phyloP scores from a whole-genome alignment of 1,284 basidiomycete species.

The Dichomitus squalens region DNA sequence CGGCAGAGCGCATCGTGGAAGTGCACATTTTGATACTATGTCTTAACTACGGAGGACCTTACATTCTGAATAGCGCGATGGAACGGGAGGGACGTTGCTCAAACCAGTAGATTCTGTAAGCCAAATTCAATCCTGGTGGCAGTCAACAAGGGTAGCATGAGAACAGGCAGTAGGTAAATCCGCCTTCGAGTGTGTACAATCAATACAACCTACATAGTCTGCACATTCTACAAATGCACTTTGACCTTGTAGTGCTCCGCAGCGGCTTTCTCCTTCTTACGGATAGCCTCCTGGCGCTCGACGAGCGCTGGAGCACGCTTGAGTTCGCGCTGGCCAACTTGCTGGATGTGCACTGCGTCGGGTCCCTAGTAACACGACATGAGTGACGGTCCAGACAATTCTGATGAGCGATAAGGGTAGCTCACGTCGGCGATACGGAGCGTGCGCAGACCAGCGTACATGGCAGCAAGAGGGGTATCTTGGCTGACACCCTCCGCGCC shows the following conservation, averaged over 20 bases:
- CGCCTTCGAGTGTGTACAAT: too few relatives aligned
- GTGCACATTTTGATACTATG: too few relatives aligned
- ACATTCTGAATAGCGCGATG: too few relatives aligned
- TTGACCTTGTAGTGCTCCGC: constrained; percentile 63
- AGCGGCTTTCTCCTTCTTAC: constrained; percentile 60
- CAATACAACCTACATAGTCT: too few relatives aligned
- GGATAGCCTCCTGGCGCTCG: constrained; percentile 53
- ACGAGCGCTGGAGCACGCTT: constrained; percentile 64
- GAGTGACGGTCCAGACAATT: not conserved
- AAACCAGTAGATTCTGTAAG: too few relatives aligned
- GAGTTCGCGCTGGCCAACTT: constrained; percentile 87
- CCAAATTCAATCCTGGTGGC: too few relatives aligned
- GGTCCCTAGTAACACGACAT: constrained; percentile 63
- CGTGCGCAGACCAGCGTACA: constrained; percentile 84
- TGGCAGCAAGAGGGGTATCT: constrained; percentile 81
- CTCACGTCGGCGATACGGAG: constrained; percentile 88
- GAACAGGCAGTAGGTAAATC: too few relatives aligned
- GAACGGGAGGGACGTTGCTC: too few relatives aligned
- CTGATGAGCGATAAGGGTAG: constrained; percentile 6
- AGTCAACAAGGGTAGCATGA: too few relatives aligned
- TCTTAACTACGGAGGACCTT: too few relatives aligned
- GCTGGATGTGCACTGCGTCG: constrained; percentile 92
- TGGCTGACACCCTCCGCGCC: constrained; percentile 95
- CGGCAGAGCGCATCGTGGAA: too few relatives aligned
- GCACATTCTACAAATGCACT: constrained; percentile 33